phyloP scores from a whole-genome alignment of 495 filamentous ascomycete species.

The Daldinia vernicosa region DNA sequence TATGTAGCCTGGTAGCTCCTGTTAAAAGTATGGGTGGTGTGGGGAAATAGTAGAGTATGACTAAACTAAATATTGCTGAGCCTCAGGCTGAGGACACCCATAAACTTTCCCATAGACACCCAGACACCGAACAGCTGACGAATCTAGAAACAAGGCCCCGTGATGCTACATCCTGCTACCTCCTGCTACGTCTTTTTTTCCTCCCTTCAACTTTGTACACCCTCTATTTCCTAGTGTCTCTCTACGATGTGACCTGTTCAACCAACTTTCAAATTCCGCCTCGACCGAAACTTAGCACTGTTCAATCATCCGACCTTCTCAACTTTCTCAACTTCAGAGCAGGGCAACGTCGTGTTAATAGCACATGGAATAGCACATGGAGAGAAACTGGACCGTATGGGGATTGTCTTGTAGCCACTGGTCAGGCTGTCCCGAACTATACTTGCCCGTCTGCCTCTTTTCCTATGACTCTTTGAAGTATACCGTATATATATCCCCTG shows the following conservation, averaged over 20 bases:
- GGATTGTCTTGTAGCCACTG: slow-evolving; percentile 12
- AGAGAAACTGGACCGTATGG: slow-evolving; percentile 20
- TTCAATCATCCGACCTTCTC: slow-evolving; percentile 42
- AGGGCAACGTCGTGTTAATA: slow-evolving; percentile 29
- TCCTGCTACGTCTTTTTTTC: slow-evolving; percentile 3
- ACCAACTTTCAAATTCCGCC: slow-evolving; percentile 13
- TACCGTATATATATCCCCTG: slow-evolving; percentile 25
- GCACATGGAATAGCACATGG: slow-evolving; percentile 35
- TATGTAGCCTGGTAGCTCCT: too few species aligned
- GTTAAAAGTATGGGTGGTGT: slow-evolving; percentile 6
- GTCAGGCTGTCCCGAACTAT: slow-evolving; percentile 31
- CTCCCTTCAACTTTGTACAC: slow-evolving; percentile 29
- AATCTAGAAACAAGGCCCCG: slow-evolving; percentile 29
- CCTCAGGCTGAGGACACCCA: slow-evolving; percentile 19
- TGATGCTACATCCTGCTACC: slow-evolving; percentile 33
- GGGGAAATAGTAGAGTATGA: slow-evolving; percentile 21
- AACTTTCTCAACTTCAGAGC: slow-evolving; percentile 5
- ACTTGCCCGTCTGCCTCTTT: slow-evolving; percentile 11
- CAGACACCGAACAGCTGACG: slow-evolving; percentile 34
- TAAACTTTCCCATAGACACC: neutral
- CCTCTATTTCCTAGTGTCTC: slow-evolving; percentile 18
- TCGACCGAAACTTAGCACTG: slow-evolving; percentile 20
- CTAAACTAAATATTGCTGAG: slow-evolving; percentile 27
- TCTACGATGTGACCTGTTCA: slow-evolving; percentile 45
- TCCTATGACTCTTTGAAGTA: slow-evolving; percentile 33